Base-by-base conservation (phyloP, 148 eudicot species). In the Polygonum maritimum region DNA sequence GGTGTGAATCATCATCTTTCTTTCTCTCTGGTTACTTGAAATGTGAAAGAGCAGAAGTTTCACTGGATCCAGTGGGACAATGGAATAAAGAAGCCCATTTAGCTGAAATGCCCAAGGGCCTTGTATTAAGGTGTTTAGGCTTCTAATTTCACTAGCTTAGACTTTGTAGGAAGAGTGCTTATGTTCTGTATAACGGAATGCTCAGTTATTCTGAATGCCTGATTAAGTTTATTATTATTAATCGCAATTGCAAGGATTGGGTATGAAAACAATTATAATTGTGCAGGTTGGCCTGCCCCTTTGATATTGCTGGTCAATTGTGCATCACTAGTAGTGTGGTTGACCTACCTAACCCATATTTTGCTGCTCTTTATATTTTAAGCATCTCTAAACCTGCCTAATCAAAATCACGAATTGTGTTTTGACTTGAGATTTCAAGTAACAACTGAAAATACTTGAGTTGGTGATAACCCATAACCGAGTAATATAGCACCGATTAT, bases 311-410 rank as follows among this genome's bases (percentile, higher is more conserved):
- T 14, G 44, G 71, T 67, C 19, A 67, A 67, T 67, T 36, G 45
- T 67, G 41, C 71, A 67, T 16, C 44, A 67, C 38, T 16, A 67
- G 21, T 10, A 35, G 44, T 67, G 38, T 67, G 36, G 71, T 67
- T 67, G 19, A n/a, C 45, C 71, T 67, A 67, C 19, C 71, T 67
- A 67, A 67, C 45, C 44, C 71, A 35, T n/a, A 67, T 22, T 31
- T 2, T 60, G 67, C 36, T 60, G 35, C 31, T 9, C 69, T 31
- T 26, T 60, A 60, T 35, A 10, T 26, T 2, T 1, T 65, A 13
- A 65, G 41, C 39, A 33, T 35, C 9, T 13, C 41, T 65, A 65
- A 9, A 65, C 71, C 71, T 35, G 36, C 39, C 71, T 65, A 60
- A 60, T 60, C 69, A 60, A 26, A 38, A 26, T 26, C 31, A 7